A percentile compares a stretch with the other conserved stretches of the same genome.
Conservation (phyloP, 371 early-diverging fungal genomes). For the Mucor plumbeus region DNA sequence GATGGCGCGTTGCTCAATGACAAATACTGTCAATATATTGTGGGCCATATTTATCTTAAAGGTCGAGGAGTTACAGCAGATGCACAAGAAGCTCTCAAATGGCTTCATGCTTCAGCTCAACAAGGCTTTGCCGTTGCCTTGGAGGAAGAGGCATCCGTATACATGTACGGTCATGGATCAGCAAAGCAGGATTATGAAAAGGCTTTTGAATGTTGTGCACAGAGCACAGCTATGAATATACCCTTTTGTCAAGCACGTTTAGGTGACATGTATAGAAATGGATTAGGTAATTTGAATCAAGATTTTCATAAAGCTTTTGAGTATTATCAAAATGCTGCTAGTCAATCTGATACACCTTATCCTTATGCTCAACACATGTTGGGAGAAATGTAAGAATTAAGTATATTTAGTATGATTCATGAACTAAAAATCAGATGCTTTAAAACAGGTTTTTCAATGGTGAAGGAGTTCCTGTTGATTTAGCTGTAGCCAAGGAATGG, state of each 20-base stretch:
- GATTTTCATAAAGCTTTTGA: conserved; percentile 48
- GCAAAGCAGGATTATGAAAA: conserved; percentile 36
- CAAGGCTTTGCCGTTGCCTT: conserved; percentile 50
- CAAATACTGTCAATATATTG: conserved; percentile 52
- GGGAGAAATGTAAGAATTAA: conserved; percentile 52
- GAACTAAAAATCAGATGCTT: background rate
- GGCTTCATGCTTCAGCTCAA: conserved; percentile 40
- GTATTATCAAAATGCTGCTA: conserved; percentile 51
- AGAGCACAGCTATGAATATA: conserved; percentile 27
- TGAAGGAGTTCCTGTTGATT: conserved; percentile 52
- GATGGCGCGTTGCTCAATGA: conserved; percentile 45
- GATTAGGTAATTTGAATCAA: conserved; percentile 35
- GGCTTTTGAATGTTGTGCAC: conserved; percentile 38
- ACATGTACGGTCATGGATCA: conserved; percentile 35
- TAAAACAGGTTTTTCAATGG: conserved; percentile 48
- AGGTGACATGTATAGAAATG: conserved; percentile 53
- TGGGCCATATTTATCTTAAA: conserved; percentile 42
- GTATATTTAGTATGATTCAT: background rate
- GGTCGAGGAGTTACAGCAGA: conserved; percentile 28
- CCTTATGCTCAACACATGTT: conserved; percentile 54
- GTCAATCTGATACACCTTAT: conserved; percentile 45
- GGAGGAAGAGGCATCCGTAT: conserved; percentile 45
- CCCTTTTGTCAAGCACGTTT: conserved; percentile 49
- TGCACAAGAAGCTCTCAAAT: conserved; percentile 38
- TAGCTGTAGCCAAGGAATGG: conserved; percentile 51